Evolutionary conservation across 768 basidiomycete genomes (phyloP), one percentile per base, ranked within the genome.

Genomic region (Psilocybe tampanensis): DNA sequence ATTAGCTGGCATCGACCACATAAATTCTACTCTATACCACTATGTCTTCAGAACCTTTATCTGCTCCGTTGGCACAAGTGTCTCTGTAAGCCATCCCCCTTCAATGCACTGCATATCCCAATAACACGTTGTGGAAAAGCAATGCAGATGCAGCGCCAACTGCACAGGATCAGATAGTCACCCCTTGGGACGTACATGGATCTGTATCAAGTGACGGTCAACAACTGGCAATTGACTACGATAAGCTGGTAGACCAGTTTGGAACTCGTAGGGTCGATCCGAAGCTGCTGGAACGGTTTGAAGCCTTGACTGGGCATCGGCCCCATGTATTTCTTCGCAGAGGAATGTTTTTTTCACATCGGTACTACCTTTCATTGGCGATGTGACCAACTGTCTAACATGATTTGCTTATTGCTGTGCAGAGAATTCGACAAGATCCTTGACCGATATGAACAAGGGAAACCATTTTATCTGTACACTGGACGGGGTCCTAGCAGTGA

Each of bases 181-280:
- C 97, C 0, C 97, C 97, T 15, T 99, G 97, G 92, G 94, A 98
- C 63, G 97, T 98, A 7, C 90, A 96, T 64, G 97, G 96, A 50
- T 88, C 86, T 24, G 89, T 97, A 9, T 84, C 91, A 5, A 81
- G 76, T 19, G 94, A 97, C 65, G 97, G 97, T 54, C 89, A 90
- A 66, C 89, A 97, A 75, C 87, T 87, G 54, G 94, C 85, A 49
- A 98, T 98, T 72, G 92, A 99, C 75, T 99, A 99, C 66, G 92
- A 96, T 75, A 98, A 97, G 78, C 83, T 98, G 59, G 79, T 98
- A 54, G 84, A 84, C 66, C 92, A 97, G 70, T 99, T 99, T 67
- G 97, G 97, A 44, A 98, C 97, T 11, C 85, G 88, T 45, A 76
- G 85, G 55, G 79, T 98, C 61, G 89, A 95, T 63, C 68, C 76